Conservation (phyloP, 805 yeast species). For the Sungouiella thailandica region DNA sequence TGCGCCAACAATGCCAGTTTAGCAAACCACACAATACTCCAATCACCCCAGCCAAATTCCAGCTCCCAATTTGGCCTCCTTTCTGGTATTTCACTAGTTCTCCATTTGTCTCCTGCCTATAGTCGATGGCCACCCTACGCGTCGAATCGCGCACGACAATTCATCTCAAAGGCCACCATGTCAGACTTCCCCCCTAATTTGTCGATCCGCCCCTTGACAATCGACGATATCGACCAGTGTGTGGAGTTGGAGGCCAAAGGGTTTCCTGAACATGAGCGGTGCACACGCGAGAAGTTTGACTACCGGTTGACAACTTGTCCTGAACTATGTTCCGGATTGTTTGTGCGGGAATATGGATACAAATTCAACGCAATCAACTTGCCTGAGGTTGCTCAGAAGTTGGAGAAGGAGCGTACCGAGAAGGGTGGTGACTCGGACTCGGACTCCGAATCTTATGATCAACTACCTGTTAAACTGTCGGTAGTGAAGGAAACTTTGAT, state of each 20-base stretch:
- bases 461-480: slow-evolving; percentile 44
- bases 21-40: no score
- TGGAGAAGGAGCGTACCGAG: slow-evolving; percentile 21
- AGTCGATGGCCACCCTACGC: not conserved
- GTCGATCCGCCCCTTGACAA: slow-evolving; percentile 25
- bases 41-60: no score
- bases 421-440: slow-evolving; percentile 19
- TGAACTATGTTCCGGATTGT: slow-evolving; percentile 84
- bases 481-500: slow-evolving; percentile 60
- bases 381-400: slow-evolving; percentile 34
- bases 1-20: no score
- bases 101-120: no score
- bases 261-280: slow-evolving; percentile 68
- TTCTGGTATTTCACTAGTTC: no score
- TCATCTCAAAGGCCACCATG: slow-evolving; percentile 16
- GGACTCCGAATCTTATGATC: slow-evolving; percentile 25
- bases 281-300: slow-evolving; percentile 51
- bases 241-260: slow-evolving; percentile 59
- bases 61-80: no score
- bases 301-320: slow-evolving; percentile 82
- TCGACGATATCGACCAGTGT: slow-evolving; percentile 59
- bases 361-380: slow-evolving; percentile 38
- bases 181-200: slow-evolving; percentile 44
- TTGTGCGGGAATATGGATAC: slow-evolving; percentile 61
- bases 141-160: slow-evolving; percentile 2